Evolutionary conservation across 192 early-diverging fungal genomes (phyloP).

Genomic region (Kappamyces sp.): DNA sequence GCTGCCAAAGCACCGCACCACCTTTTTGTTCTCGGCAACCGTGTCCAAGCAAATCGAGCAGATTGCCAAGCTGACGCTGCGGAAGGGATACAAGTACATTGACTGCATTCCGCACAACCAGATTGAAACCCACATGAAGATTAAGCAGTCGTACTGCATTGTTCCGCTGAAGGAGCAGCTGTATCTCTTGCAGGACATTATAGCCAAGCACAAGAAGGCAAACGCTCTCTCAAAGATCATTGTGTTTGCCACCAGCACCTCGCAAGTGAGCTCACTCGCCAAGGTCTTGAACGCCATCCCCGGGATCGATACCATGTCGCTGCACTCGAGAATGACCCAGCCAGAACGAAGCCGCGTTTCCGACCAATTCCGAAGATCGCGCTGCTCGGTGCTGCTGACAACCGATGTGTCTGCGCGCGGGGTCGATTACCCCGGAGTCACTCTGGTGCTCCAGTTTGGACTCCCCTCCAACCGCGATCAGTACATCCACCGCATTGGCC

Average conservation of each 20-base stretch:
- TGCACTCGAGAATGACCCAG: slow-evolving; percentile 77
- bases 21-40: slow-evolving; percentile 93
- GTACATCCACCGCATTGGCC: slow-evolving; percentile 94
- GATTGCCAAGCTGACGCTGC: slow-evolving; percentile 63
- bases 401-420: slow-evolving; percentile 96
- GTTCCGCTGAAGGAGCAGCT: slow-evolving; percentile 60
- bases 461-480: slow-evolving; percentile 74
- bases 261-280: slow-evolving; percentile 57
- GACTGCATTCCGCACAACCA: slow-evolving; percentile 85
- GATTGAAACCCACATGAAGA: slow-evolving; percentile 69
- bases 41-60: slow-evolving; percentile 62
- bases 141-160: slow-evolving; percentile 72
- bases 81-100: slow-evolving; percentile 59
- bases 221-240: slow-evolving; percentile 74
- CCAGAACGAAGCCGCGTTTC: slow-evolving; percentile 62
- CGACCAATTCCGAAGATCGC: slow-evolving; percentile 65
- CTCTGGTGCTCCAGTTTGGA: slow-evolving; percentile 85
- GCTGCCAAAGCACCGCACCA: slow-evolving; percentile 70
- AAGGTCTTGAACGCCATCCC: slow-evolving; percentile 48
- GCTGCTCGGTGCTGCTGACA: slow-evolving; percentile 71
- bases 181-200: slow-evolving; percentile 53
- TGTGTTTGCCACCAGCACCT: slow-evolving; percentile 83
- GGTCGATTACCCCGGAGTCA: slow-evolving; percentile 93
- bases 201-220: slow-evolving; percentile 53
- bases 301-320: slow-evolving; percentile 32